These are phyloP conservation scores for Centrapalus pauciflorus DNA, from an alignment of 129 eudicot species.

Conservation along the genomic window DNA sequence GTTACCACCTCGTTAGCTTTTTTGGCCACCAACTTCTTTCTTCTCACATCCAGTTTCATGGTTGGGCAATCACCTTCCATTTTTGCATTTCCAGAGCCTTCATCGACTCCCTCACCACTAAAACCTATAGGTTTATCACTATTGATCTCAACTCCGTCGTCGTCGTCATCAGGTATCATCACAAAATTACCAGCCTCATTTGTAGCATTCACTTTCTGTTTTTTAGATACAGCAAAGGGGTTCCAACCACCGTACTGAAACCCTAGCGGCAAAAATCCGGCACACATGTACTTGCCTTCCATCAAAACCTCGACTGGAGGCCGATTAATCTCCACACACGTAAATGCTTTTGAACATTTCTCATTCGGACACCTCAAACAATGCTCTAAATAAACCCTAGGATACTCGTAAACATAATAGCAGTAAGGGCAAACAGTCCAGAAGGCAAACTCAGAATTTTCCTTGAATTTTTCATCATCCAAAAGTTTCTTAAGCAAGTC, in stretches of 20 bases:
- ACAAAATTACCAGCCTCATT: neutral
- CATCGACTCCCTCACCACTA: neutral
- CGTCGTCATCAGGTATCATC: constrained; percentile 37
- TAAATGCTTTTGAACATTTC: constrained; percentile 51
- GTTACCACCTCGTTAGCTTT: constrained; percentile 41
- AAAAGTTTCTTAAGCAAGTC: constrained; percentile 10
- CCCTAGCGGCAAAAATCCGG: constrained; percentile 44
- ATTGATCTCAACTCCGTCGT: constrained; percentile 2
- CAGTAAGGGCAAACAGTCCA: constrained; percentile 93
- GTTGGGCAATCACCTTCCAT: neutral
- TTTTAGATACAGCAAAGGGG: constrained; percentile 23
- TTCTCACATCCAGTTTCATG: constrained; percentile 17
- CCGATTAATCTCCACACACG: constrained; percentile 34
- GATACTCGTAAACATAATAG: constrained; percentile 51
- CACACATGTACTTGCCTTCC: constrained; percentile 38
- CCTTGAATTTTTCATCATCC: neutral
- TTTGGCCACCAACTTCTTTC: constrained; percentile 46
- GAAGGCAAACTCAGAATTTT: constrained; percentile 14
- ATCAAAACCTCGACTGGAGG: constrained; percentile 48
- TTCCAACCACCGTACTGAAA: constrained; percentile 26
- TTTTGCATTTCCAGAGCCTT: neutral
- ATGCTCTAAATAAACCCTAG: constrained; percentile 45
- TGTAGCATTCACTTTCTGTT: neutral
- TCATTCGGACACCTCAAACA: constrained; percentile 62
- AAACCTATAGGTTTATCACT: neutral